Conservation (phyloP, 352 stramenopile species). For the Globisporangium emineosum region DNA sequence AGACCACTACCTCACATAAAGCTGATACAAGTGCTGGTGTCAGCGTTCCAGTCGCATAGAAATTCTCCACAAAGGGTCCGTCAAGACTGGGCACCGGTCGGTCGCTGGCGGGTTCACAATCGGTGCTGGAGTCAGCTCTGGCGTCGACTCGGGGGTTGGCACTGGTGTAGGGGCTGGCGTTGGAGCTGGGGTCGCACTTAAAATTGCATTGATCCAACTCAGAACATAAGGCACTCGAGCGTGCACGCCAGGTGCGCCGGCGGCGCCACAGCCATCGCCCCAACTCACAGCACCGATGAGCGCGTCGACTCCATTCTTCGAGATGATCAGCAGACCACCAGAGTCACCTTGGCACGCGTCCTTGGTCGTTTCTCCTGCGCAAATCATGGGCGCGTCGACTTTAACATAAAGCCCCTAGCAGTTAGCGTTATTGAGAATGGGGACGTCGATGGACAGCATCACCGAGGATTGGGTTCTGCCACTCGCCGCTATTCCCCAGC, state of each 20-base stretch:
- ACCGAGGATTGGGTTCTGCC: constrained; percentile 23
- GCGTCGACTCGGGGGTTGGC: neutral
- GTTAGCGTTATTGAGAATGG: constrained; percentile 37
- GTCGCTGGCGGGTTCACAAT: neutral
- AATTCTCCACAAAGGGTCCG: neutral
- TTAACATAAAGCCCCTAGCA: constrained; percentile 18
- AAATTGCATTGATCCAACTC: neutral
- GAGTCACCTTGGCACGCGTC: constrained; percentile 70
- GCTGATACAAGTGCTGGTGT: neutral
- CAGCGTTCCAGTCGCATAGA: neutral
- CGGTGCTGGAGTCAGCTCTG: neutral
- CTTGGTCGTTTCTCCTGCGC: constrained; percentile 37
- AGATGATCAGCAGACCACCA: constrained; percentile 36
- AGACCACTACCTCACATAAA: neutral
- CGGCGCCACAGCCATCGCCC: constrained; percentile 45
- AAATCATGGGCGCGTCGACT: constrained; percentile 50
- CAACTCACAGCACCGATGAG: constrained; percentile 60
- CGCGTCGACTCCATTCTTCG: constrained; percentile 24
- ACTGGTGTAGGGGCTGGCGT: too few relatives aligned
- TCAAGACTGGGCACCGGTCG: neutral
- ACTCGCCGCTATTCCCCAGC: constrained; percentile 30
- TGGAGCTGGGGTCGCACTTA: neutral
- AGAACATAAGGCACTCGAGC: constrained; percentile 25
- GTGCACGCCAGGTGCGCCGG: constrained; percentile 48
- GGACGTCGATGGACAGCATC: constrained; percentile 39